phyloP scores from a whole-genome alignment of 2,329 filamentous ascomycete genomes.

The Aquanectria penicillioides region DNA sequence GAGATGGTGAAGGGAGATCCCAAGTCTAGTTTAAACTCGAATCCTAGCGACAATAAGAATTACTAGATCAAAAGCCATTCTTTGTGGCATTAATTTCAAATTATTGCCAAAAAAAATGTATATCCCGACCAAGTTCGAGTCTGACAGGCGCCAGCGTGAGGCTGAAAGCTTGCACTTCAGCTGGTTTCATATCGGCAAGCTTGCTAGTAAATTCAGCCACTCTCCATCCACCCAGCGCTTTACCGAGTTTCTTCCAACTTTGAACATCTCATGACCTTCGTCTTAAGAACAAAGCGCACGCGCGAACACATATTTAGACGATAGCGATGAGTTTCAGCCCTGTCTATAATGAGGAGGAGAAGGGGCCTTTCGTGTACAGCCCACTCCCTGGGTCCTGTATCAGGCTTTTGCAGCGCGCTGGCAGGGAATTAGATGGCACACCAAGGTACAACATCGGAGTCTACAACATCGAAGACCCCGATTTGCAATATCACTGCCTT shows the following conservation, averaged over 20 bases:
- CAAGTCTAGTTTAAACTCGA: no score
- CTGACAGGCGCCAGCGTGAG: neutral
- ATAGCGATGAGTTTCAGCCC: no score
- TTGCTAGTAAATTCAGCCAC: neutral
- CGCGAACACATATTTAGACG: no score
- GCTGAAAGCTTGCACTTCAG: neutral
- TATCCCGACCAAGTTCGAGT: neutral
- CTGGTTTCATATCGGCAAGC: neutral
- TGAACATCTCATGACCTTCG: neutral
- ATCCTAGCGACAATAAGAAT: no score
- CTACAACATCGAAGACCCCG: conserved; percentile 24
- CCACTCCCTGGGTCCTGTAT: conserved; percentile 23
- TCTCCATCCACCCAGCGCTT: neutral
- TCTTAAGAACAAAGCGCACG: no score
- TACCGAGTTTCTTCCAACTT: no score
- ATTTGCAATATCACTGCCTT: conserved; percentile 32
- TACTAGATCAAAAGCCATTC: neutral
- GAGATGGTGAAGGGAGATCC: conserved; percentile 36
- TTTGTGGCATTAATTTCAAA: no score
- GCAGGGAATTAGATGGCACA: conserved; percentile 19
- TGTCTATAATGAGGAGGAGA: no score
- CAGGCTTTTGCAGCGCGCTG: conserved; percentile 24
- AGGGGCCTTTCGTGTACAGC: conserved; percentile 7
- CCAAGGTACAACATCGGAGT: conserved; percentile 29
- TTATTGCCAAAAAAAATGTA: no score